Evolutionary conservation across 176 grass and related monocot species (phyloP).

Genomic region (Paspalum notatum): DNA sequence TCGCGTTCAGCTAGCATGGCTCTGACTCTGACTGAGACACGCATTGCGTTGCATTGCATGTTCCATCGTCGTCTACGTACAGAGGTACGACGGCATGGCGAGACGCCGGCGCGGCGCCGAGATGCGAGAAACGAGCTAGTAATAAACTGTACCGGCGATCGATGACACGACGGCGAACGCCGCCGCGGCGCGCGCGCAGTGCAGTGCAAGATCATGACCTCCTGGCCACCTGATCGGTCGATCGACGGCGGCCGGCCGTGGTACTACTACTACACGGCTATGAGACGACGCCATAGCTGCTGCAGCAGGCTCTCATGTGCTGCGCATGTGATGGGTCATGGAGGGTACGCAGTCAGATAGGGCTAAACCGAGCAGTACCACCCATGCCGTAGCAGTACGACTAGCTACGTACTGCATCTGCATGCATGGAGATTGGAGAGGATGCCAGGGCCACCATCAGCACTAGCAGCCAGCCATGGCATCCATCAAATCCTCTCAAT

Average conservation of each 20-base stretch:
- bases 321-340: conserved; percentile 13
- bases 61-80: background rate
- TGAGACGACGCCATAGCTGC: background rate
- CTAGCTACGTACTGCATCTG: no score
- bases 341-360: conserved; percentile 14
- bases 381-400: background rate
- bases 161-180: background rate
- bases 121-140: no score
- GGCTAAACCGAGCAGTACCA: conserved; percentile 12
- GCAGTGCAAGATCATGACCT: background rate
- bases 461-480: no score
- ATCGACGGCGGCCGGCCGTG: background rate
- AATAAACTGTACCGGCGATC: no score
- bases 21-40: background rate
- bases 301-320: conserved; percentile 35
- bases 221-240: background rate
- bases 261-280: background rate
- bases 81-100: background rate
- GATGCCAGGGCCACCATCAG: no score
- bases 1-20: conserved; percentile 23
- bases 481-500: no score
- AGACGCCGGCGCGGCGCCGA: background rate
- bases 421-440: no score
- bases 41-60: no score
- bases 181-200: no score